These are phyloP conservation scores for Cyclotella baltica DNA, from an alignment of 108 stramenopile species.

Conservation along the genomic window DNA sequence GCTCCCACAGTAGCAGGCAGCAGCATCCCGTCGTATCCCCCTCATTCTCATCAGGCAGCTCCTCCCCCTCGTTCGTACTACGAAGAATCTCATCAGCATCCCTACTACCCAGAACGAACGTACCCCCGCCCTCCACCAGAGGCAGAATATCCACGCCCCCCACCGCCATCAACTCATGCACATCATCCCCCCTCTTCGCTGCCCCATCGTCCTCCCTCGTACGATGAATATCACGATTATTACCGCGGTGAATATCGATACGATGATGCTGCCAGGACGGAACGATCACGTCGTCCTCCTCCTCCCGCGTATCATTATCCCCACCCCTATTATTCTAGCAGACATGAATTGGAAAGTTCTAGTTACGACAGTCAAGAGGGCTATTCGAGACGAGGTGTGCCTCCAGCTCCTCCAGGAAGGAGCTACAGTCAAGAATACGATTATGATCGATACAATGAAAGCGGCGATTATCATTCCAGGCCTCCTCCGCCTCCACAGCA, in stretches of 20 bases:
- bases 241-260: neutral
- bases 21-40: too few species aligned
- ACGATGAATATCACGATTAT: neutral
- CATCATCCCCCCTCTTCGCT: neutral
- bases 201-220: neutral
- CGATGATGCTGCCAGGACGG: neutral
- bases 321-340: neutral
- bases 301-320: neutral
- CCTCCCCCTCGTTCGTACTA: neutral
- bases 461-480: neutral
- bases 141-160: neutral
- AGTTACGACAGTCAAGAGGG: conserved; percentile 11
- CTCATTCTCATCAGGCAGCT: too few species aligned
- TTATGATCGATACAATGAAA: neutral
- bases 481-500: too few species aligned
- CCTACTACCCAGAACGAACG: neutral
- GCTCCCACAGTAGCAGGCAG: too few species aligned
- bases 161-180: neutral
- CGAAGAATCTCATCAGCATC: neutral
- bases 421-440: neutral
- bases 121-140: neutral
- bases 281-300: neutral
- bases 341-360: neutral
- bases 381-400: neutral
- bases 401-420: neutral